Base-by-base conservation (phyloP, 1,139 yeast species). In the Barnettozyma hawaiiensis region DNA sequence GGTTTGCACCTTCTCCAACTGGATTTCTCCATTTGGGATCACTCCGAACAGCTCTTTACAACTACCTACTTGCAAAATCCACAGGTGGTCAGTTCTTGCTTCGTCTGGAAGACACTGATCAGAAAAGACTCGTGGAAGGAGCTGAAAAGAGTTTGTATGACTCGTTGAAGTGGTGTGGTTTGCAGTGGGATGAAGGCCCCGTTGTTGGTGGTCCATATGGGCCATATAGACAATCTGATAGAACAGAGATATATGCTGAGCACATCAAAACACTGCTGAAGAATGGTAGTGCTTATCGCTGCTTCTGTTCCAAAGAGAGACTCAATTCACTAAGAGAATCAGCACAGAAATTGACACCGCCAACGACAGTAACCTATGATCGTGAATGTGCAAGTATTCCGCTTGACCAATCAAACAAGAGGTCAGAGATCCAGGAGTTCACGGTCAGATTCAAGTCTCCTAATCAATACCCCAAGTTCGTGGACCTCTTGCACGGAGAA, bases 1-100 rank as follows among this genome's bases (percentile, higher is more conserved):
- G 99, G 52, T 92, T 92, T 65, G 99, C 99, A 0, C 98, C 99
- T 1, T 90, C 97, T 3, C 99, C 99, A 1, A 92, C 99, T 0
- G 99, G 99, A 0, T 76, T 76, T 49, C 70, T 94, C 31, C 99
- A 92, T 60, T 62, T 94, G 45, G 99, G 99, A 0, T 89, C 97
- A 0, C 62, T 94, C 39, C 67, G 99, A 58, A 92, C 99, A 0
- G 97, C 98, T 0, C 63, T 92, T 23, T 94, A 87, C 65, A 94
- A 92, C 61, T 92, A 82, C 57, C 63, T 92, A 24, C 66, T 86
- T 21, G 97, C 98, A 1, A 78, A 71, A 52, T 74, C 76, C 45
- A 86, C 96, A 0, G 77, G 78, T 0, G 98, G 98, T 0, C 75
- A 77, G 52, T 94, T 92, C 55, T 52, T 94, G 5, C 63, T 92